Percentiles rank a stretch among this genome's conserved stretches.
phyloP scores from a whole-genome alignment of 192 early-diverging fungal species.

The Linnemannia exigua region DNA sequence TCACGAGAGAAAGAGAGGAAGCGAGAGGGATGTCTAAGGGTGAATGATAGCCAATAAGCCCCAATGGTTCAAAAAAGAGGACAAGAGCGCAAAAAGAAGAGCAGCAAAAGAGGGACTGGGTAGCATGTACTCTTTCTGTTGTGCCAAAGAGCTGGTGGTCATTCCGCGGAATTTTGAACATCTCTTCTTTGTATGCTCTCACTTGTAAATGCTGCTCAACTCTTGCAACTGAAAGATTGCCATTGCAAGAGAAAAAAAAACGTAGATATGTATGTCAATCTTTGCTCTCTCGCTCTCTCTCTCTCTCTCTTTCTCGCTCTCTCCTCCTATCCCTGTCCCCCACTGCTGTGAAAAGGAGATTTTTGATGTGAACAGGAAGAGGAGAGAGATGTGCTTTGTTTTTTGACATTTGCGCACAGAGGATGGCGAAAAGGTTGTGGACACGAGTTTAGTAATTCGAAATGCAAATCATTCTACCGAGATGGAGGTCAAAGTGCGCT shows the following conservation, averaged over 20 bases:
- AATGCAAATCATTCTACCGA: conserved; percentile 8
- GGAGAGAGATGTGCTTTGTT: neutral
- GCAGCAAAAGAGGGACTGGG: neutral
- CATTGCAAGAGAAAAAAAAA: neutral
- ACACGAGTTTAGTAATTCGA: neutral
- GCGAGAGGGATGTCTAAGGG: neutral
- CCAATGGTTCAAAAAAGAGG: neutral
- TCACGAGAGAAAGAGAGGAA: neutral
- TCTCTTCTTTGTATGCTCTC: neutral
- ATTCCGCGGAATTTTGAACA: conserved; percentile 10
- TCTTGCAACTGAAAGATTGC: neutral
- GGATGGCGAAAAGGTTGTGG: neutral
- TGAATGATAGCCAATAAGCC: neutral
- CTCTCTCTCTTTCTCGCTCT: too few species aligned
- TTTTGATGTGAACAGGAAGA: neutral
- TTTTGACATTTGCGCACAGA: neutral
- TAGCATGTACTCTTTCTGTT: neutral
- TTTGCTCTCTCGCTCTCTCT: neutral
- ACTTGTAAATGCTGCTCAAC: neutral
- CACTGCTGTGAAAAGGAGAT: neutral
- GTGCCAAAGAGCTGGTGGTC: neutral
- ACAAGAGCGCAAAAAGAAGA: neutral
- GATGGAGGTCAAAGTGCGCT: neutral
- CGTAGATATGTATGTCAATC: neutral
- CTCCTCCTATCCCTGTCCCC: too few species aligned